Conservation (phyloP, 768 basidiomycete genomes). For the Cytidiella melzeri region DNA sequence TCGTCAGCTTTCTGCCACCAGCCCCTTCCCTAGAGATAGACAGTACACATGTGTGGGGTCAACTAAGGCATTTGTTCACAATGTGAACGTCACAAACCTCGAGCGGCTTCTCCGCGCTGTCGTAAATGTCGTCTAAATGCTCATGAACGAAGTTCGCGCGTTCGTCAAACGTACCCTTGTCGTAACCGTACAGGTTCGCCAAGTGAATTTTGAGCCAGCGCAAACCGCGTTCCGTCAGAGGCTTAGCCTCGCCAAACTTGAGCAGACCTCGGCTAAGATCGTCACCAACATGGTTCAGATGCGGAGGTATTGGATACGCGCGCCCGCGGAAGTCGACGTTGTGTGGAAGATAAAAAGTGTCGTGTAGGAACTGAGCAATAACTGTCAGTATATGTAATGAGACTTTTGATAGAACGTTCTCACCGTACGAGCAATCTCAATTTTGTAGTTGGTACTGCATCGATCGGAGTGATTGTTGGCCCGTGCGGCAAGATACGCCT, state of each 20-base stretch:
- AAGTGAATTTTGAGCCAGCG: constrained; percentile 95
- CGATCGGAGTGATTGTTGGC: constrained; percentile 86
- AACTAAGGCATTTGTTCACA: no score
- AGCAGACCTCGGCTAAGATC: constrained; percentile 87
- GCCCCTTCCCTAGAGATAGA: constrained; percentile 62
- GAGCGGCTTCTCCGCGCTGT: constrained; percentile 77
- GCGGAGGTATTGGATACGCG: constrained; percentile 94
- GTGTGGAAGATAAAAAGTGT: constrained; percentile 88
- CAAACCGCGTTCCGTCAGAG: constrained; percentile 78
- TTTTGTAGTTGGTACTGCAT: constrained; percentile 92
- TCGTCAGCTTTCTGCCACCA: constrained; percentile 96
- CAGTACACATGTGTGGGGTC: no score
- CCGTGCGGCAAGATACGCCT: constrained; percentile 48
- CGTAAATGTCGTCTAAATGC: constrained; percentile 70
- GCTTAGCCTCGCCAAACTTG: constrained; percentile 71
- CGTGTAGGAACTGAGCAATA: constrained; percentile 66
- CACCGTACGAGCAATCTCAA: constrained; percentile 91
- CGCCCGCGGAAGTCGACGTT: constrained; percentile 97
- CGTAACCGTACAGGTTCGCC: constrained; percentile 88
- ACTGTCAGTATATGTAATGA: neutral
- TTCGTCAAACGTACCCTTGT: constrained; percentile 93
- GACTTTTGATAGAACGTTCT: constrained; percentile 23
- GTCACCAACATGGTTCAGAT: constrained; percentile 93
- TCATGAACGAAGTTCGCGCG: constrained; percentile 75
- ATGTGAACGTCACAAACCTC: no score